Evolutionary conservation across 345 rosid genomes (phyloP), one percentile per base, ranked within the genome.

Genomic region (Durio zibethinus): DNA sequence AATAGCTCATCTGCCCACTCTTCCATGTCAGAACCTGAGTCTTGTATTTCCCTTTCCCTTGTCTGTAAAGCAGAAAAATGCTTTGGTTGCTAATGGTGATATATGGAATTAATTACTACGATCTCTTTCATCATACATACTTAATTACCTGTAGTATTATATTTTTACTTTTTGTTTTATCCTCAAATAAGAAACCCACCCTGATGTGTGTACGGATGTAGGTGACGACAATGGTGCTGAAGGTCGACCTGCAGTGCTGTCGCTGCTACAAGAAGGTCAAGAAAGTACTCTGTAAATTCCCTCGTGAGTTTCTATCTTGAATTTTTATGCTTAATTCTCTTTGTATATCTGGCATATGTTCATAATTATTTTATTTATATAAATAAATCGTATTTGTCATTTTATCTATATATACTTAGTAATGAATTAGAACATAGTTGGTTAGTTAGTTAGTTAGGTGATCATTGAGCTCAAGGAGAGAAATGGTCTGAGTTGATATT

Each of bases 261-360:
- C 83, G 85, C 73, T 95, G 99, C 84, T 82, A 77, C 86, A 83
- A 69, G 87, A 93, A 91, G 82, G 93, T 94, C 68, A 94, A 89
- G 90, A 88, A 86, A 73, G 74, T 89, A 21, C 94, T 94, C 12
- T 88, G 91, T 75, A 79, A 83, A 78, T 82, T 83, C 63, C 97
- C 94, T 82, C 88, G 97, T 94, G 83, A 91, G 97, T 88, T 25
- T 45, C 50, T 50, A 25, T 29, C 36, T 29, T 70, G 8, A 42
- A 42, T 29, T 1, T 40, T 0, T 31, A 0, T 67, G 10, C 65
- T 20, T 71, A n/a, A n/a, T n/a, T n/a, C 21, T 8, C 14, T 64
- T 43, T 25, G 10, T 43, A 2, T 67, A 9, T 10, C 0, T 42
- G n/a, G 33, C 7, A 50, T 50, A 16, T 50, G 1, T 18, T 1